phyloP scores from a whole-genome alignment of 1,139 yeast species.

The Wickerhamomyces sp. region DNA sequence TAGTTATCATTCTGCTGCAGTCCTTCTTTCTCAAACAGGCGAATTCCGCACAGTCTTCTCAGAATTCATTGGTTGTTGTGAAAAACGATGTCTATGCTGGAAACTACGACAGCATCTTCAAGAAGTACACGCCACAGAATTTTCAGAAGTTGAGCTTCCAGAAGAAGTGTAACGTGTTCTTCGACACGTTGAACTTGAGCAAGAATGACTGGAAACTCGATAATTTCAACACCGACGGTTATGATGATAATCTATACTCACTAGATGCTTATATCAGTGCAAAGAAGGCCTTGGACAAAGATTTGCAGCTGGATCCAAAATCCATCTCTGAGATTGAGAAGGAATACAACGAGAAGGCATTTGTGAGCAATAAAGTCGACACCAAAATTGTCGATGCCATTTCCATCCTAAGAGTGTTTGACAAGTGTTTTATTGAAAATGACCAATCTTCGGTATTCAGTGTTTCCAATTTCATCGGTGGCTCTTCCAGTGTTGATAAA shows the following conservation, averaged over 20 bases:
- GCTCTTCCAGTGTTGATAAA: slow-evolving; percentile 2
- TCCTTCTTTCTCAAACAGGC: not conserved
- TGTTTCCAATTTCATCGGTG: slow-evolving; percentile 4
- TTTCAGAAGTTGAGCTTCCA: slow-evolving; percentile 9
- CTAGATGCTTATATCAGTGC: slow-evolving; percentile 28
- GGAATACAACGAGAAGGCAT: slow-evolving; percentile 17
- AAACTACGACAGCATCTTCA: slow-evolving; percentile 10
- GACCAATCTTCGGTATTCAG: slow-evolving; percentile 16
- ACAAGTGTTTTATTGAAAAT: slow-evolving; percentile 34
- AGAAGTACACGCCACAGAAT: not conserved
- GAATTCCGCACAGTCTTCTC: not conserved
- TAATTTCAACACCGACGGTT: slow-evolving; percentile 16
- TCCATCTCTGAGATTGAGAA: slow-evolving; percentile 9
- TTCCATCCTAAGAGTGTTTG: slow-evolving; percentile 35
- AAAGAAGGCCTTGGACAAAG: slow-evolving; percentile 24
- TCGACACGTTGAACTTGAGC: slow-evolving; percentile 8
- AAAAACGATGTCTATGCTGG: slow-evolving; percentile 12
- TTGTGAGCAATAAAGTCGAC: slow-evolving; percentile 25
- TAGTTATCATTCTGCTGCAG: slow-evolving; percentile 10
- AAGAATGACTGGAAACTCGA: slow-evolving; percentile 19
- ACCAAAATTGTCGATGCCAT: slow-evolving; percentile 33
- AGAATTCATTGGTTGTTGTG: slow-evolving; percentile 7
- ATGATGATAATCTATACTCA: slow-evolving; percentile 23
- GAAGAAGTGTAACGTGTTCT: slow-evolving; percentile 17
- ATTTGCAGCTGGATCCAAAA: slow-evolving; percentile 7